A percentile compares a stretch with the other conserved stretches of the same genome.
These are phyloP conservation scores for Rheum nobile DNA, from an alignment of 148 eudicot species.

Conservation along the genomic window DNA sequence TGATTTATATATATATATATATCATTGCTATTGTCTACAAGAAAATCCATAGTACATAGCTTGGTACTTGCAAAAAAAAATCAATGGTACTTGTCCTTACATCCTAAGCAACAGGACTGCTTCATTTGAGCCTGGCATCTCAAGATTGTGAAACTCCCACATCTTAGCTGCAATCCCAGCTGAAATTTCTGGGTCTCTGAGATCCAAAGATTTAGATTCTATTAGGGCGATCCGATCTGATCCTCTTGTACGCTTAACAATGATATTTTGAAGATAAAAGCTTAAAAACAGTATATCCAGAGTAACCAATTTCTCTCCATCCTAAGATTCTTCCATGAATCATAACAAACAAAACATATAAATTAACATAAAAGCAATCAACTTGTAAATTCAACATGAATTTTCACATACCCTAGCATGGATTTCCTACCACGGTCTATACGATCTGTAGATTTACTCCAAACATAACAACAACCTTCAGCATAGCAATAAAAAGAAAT, in stretches of 20 bases:
- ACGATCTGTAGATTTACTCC: conserved; percentile 37
- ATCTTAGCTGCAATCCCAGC: conserved; percentile 61
- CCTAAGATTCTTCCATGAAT: too few species aligned
- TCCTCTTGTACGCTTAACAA: neutral
- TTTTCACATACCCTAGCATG: conserved; percentile 56
- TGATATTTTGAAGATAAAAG: neutral
- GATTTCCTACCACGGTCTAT: conserved; percentile 77
- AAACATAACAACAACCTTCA: conserved; percentile 47
- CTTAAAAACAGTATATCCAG: neutral
- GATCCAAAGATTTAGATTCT: conserved; percentile 18
- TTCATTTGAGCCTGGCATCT: conserved; percentile 71
- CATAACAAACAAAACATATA: too few species aligned
- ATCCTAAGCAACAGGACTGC: too few species aligned
- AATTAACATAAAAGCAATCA: neutral
- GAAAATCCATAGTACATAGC: too few species aligned
- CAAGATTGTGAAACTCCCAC: conserved; percentile 79
- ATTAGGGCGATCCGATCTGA: neutral
- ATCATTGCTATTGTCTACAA: too few species aligned
- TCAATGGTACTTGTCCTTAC: too few species aligned
- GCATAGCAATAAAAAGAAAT: conserved; percentile 4
- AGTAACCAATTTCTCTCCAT: too few species aligned
- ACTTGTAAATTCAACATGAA: neutral
- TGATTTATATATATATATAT: too few species aligned
- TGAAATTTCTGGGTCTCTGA: conserved; percentile 68
- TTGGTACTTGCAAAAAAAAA: too few species aligned